These are phyloP conservation scores for Meyerozyma carpophila DNA, from an alignment of 1,139 yeast species.

Conservation along the genomic window DNA sequence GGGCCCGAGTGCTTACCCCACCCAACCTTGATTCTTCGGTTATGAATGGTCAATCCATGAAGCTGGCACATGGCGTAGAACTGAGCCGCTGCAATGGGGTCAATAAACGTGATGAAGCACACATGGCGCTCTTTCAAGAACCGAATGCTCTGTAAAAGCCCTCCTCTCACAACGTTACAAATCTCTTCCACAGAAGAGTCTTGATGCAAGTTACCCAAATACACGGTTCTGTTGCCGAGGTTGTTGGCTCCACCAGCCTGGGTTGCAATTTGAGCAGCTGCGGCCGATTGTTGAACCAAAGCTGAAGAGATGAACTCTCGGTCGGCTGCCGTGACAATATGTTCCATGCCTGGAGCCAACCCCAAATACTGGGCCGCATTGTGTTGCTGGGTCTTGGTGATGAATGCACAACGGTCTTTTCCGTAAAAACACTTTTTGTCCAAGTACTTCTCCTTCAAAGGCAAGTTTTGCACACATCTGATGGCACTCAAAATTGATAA, in stretches of 20 bases:
- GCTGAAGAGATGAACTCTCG: slow-evolving; percentile 56
- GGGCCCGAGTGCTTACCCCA: slow-evolving; percentile 98
- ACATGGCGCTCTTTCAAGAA: slow-evolving; percentile 77
- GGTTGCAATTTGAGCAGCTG: slow-evolving; percentile 70
- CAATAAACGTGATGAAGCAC: slow-evolving; percentile 88
- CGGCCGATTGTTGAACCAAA: slow-evolving; percentile 61
- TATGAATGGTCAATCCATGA: slow-evolving; percentile 77
- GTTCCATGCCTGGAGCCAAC: slow-evolving; percentile 85
- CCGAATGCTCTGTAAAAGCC: slow-evolving; percentile 69
- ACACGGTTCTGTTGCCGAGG: slow-evolving; percentile 87
- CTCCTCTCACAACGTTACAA: slow-evolving; percentile 92
- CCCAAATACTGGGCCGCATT: slow-evolving; percentile 96
- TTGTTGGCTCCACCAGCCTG: slow-evolving; percentile 75
- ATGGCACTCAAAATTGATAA: slow-evolving; percentile 54
- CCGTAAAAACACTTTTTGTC: slow-evolving; percentile 58
- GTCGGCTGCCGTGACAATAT: slow-evolving; percentile 76
- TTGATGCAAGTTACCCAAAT: slow-evolving; percentile 81
- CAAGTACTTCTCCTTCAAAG: slow-evolving; percentile 48
- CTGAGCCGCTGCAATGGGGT: slow-evolving; percentile 89
- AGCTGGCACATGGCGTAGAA: slow-evolving; percentile 84
- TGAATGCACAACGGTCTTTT: slow-evolving; percentile 64
- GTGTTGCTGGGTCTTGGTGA: slow-evolving; percentile 92
- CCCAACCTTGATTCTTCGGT: slow-evolving; percentile 78
- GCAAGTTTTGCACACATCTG: slow-evolving; percentile 53
- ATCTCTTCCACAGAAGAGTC: slow-evolving; percentile 86